Evolutionary conservation across 441 rosid species (phyloP).

Genomic region (Breynia disticha): DNA sequence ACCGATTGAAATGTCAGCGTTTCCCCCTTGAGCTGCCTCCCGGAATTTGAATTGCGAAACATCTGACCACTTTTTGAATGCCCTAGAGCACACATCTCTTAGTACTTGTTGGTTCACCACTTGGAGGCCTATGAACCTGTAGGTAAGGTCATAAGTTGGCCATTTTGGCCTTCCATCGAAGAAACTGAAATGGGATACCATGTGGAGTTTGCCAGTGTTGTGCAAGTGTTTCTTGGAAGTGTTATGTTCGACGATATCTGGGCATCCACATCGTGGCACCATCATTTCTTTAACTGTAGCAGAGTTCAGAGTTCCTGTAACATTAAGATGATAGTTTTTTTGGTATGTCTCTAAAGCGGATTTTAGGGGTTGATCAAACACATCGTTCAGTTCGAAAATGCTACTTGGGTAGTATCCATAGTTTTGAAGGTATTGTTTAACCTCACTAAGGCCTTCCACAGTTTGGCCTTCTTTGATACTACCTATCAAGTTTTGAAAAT

Average conservation of each 20-base stretch:
- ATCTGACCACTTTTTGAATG: too few relatives aligned
- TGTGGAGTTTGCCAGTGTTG: not conserved
- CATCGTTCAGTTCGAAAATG: slow-evolving; percentile 4
- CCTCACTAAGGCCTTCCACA: slow-evolving; percentile 12
- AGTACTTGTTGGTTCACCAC: not conserved
- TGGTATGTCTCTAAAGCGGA: slow-evolving; percentile 27
- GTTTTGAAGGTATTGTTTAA: slow-evolving; percentile 17
- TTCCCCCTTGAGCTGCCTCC: too few relatives aligned
- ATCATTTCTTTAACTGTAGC: slow-evolving; percentile 16
- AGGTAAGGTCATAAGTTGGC: slow-evolving; percentile 6
- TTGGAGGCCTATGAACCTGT: not conserved
- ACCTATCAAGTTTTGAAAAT: slow-evolving; percentile 12
- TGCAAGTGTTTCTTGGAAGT: not conserved
- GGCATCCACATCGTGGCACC: slow-evolving; percentile 24
- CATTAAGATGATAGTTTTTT: too few relatives aligned
- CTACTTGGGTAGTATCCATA: slow-evolving; percentile 9
- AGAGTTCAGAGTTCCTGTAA: slow-evolving; percentile 25
- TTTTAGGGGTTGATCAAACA: slow-evolving; percentile 25
- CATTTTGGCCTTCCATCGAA: not conserved
- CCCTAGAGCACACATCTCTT: too few relatives aligned
- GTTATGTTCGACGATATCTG: slow-evolving; percentile 22
- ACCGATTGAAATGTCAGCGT: too few relatives aligned
- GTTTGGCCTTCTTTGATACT: slow-evolving; percentile 14
- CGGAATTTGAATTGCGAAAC: too few relatives aligned
- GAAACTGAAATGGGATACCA: not conserved